phyloP scores from a whole-genome alignment of 2,329 filamentous ascomycete genomes.

The Calonectria crousiana region DNA sequence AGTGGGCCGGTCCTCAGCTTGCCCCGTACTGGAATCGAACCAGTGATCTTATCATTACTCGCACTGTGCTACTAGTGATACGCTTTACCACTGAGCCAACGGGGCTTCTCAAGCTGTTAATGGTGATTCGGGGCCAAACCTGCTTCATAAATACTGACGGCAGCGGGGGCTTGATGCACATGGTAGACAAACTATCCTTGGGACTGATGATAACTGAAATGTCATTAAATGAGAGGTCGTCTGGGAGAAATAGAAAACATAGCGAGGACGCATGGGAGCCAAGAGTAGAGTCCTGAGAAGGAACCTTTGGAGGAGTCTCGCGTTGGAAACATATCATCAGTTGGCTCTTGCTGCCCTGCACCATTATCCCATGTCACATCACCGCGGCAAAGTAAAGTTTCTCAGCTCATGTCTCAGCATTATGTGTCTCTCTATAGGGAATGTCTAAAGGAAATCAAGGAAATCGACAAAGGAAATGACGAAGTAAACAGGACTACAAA shows the following conservation, averaged over 20 bases:
- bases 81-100: slow-evolving; percentile 11
- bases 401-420: slow-evolving; percentile 19
- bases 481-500: slow-evolving; percentile 1
- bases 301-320: no score
- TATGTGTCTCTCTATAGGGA: slow-evolving; percentile 18
- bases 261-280: no score
- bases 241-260: no score
- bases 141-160: neutral
- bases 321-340: no score
- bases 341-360: no score
- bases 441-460: slow-evolving; percentile 3
- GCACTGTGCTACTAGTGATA: neutral
- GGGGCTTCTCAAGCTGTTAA: neutral
- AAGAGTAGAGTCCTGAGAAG: no score
- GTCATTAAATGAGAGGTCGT: no score
- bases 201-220: no score
- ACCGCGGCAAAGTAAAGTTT: neutral
- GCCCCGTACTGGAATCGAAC: slow-evolving; percentile 8
- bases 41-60: neutral
- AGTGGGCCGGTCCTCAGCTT: neutral
- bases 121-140: neutral
- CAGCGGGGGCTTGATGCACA: no score
- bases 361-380: neutral
- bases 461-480: slow-evolving; percentile 3
- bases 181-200: no score